These are phyloP conservation scores for Filobasidium floriforme DNA, from an alignment of 768 basidiomycete species.

Conservation along the genomic window DNA sequence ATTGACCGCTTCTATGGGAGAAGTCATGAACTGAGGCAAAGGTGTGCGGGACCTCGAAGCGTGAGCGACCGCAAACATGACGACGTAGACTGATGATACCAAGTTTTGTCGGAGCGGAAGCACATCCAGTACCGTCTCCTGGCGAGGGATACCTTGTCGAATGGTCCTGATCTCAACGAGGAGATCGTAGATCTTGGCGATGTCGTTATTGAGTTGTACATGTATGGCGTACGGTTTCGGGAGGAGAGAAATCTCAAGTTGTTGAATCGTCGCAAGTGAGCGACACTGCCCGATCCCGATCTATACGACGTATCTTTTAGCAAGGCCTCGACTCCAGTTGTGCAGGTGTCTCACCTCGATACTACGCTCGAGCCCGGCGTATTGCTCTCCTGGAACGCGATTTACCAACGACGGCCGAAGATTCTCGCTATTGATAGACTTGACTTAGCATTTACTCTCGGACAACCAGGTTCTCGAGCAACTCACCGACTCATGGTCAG, in stretches of 20 bases:
- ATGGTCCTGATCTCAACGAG: slow-evolving; percentile 35
- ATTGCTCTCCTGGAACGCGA: slow-evolving; percentile 27
- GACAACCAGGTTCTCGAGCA: not conserved
- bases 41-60: slow-evolving; percentile 40
- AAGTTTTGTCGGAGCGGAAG: slow-evolving; percentile 39
- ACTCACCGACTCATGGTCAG: slow-evolving; percentile 36
- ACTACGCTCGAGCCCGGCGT: slow-evolving; percentile 29
- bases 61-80: slow-evolving; percentile 40
- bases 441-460: not conserved
- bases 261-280: slow-evolving; percentile 37
- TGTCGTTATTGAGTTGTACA: slow-evolving; percentile 31
- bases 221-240: slow-evolving; percentile 41
- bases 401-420: slow-evolving; percentile 40
- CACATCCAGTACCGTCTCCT: slow-evolving; percentile 42
- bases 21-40: slow-evolving; percentile 44
- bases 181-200: slow-evolving; percentile 31
- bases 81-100: slow-evolving; percentile 39
- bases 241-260: slow-evolving; percentile 38
- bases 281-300: slow-evolving; percentile 30
- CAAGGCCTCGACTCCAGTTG: not conserved
- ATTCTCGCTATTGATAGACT: slow-evolving; percentile 26
- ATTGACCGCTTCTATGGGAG: slow-evolving; percentile 33
- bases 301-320: slow-evolving; percentile 14
- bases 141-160: slow-evolving; percentile 38
- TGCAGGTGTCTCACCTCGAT: slow-evolving; percentile 21